Evolutionary conservation across 148 eudicot species (phyloP).

Genomic region (Nyssa sinensis): DNA sequence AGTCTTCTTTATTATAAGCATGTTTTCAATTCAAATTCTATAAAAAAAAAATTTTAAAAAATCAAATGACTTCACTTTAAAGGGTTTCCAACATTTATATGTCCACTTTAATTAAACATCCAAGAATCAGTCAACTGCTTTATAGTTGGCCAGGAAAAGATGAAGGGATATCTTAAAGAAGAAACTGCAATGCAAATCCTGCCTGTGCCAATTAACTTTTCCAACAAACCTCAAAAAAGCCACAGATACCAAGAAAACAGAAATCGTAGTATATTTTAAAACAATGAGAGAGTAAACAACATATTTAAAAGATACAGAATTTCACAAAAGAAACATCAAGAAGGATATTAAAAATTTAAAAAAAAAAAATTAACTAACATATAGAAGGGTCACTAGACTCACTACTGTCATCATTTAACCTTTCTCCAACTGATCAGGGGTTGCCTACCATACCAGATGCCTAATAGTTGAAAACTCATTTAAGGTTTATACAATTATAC

Average conservation of each 20-base stretch:
- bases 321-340: background rate
- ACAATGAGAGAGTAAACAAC: background rate
- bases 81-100: no score
- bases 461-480: background rate
- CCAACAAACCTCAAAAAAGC: background rate
- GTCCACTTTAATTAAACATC: no score
- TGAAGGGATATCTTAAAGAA: background rate
- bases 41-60: no score
- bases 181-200: background rate
- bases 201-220: background rate
- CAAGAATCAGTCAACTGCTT: no score
- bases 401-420: background rate
- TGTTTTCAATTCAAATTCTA: no score
- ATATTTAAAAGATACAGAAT: background rate
- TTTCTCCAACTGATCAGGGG: background rate
- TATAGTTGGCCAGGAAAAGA: no score
- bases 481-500: background rate
- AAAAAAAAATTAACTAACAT: no score
- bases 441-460: background rate
- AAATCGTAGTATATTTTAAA: background rate
- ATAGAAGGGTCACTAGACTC: no score
- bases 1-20: no score
- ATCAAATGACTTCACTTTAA: no score
- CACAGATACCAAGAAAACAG: slow-evolving; percentile 2
- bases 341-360: background rate